A percentile compares a stretch with the other conserved stretches of the same genome.
These are phyloP conservation scores for Diaporthe ampelina DNA, from an alignment of 2,329 filamentous ascomycete genomes.

Conservation along the genomic window DNA sequence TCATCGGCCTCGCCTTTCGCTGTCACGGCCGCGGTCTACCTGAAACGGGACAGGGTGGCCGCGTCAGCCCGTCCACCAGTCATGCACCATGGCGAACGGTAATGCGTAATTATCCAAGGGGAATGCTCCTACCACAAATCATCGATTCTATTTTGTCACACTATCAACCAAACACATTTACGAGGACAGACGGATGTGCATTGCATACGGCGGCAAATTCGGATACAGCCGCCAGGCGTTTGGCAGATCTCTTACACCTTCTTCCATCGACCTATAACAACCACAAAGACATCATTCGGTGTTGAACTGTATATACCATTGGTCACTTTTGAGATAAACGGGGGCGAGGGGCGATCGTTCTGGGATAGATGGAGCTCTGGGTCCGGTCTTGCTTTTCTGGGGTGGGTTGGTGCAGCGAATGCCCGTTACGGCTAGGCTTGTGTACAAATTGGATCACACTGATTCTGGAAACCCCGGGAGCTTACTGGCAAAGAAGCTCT, in stretches of 20 bases:
- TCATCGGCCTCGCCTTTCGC: conserved; percentile 20
- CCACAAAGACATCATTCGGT: conserved; percentile 22
- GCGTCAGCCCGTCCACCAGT: conserved; percentile 24
- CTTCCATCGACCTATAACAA: conserved; percentile 24
- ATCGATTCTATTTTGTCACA: conserved; percentile 31
- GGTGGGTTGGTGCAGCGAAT: conserved; percentile 5
- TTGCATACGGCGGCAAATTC: conserved; percentile 39
- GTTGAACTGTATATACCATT: conserved; percentile 37
- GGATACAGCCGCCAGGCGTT: conserved; percentile 40
- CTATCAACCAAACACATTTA: conserved; percentile 38
- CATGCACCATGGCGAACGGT: conserved; percentile 37
- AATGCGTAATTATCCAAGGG: conserved; percentile 41
- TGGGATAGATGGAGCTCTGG: conserved; percentile 38
- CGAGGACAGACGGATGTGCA: conserved; percentile 33
- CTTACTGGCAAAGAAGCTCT: conserved; percentile 3
- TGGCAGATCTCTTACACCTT: conserved; percentile 29
- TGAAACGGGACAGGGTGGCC: conserved; percentile 11
- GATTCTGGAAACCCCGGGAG: conserved; percentile 19
- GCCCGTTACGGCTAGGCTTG: conserved; percentile 24
- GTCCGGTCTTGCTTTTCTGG: conserved; percentile 13
- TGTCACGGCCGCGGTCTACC: neutral
- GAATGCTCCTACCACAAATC: conserved; percentile 28
- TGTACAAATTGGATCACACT: conserved; percentile 31
- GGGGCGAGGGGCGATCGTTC: conserved; percentile 13
- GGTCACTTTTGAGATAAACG: conserved; percentile 32